Evolutionary conservation across 345 rosid species (phyloP).

Genomic region (Clausena lansium): DNA sequence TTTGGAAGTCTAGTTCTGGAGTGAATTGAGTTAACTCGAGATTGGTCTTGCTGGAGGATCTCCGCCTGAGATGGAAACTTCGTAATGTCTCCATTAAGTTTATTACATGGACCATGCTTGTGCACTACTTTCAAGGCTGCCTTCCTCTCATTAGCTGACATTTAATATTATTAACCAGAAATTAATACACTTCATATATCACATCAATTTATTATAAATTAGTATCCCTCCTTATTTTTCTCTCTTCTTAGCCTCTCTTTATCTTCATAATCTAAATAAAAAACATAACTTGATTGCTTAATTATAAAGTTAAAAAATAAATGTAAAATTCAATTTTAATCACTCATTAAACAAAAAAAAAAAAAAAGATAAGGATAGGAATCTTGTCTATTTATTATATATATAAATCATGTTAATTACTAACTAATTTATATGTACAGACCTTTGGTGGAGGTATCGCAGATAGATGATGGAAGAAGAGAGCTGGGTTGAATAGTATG

Average conservation of each 20-base stretch:
- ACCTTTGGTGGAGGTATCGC: slow-evolving; percentile 52
- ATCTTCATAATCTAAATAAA: no score
- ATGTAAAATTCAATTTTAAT: no score
- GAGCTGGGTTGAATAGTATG: slow-evolving; percentile 45
- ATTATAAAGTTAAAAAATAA: no score
- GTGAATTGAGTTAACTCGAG: slow-evolving; percentile 62
- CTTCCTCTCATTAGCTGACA: slow-evolving; percentile 33
- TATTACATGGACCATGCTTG: slow-evolving; percentile 68
- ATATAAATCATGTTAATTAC: no score
- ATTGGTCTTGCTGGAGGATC: slow-evolving; percentile 56
- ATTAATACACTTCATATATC: not conserved
- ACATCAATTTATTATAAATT: no score
- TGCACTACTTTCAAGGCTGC: slow-evolving; percentile 60
- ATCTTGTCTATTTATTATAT: no score
- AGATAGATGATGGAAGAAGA: slow-evolving; percentile 48
- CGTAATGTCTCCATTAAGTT: slow-evolving; percentile 11
- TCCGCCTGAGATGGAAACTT: slow-evolving; percentile 36
- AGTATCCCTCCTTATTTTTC: no score
- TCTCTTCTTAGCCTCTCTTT: no score
- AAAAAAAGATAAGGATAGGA: no score
- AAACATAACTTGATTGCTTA: no score
- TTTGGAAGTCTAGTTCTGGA: slow-evolving; percentile 30
- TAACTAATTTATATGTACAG: not conserved
- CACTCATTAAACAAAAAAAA: no score
- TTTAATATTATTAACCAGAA: not conserved